Evolutionary conservation across 225 moss, liverwort and hornwort species (phyloP).

Genomic region (Thuidium tamariscinum): DNA sequence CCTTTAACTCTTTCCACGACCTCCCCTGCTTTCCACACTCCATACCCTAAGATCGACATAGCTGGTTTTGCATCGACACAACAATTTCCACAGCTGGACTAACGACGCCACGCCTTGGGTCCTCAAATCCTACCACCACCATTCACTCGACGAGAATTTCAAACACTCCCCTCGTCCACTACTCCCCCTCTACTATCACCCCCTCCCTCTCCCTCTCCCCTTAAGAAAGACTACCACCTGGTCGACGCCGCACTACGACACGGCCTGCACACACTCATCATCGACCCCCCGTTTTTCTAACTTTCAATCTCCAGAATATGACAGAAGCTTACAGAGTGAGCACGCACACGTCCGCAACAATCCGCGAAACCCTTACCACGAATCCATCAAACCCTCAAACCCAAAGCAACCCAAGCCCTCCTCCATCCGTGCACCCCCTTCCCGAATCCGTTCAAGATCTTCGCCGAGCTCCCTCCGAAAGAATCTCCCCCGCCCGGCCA

Average conservation of each 20-base stretch:
- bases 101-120: background rate
- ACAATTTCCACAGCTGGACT: background rate
- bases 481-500: background rate
- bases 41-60: conserved; percentile 7
- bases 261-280: background rate
- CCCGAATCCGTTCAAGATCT: background rate
- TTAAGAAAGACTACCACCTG: background rate
- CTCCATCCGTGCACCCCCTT: background rate
- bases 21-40: background rate
- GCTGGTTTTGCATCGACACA: background rate
- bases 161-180: background rate
- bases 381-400: background rate
- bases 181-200: background rate
- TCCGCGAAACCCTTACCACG: background rate
- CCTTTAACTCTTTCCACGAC: background rate
- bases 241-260: background rate
- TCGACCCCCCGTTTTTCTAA: background rate
- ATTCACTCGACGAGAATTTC: background rate
- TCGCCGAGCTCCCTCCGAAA: background rate
- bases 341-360: background rate
- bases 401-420: background rate
- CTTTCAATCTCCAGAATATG: background rate
- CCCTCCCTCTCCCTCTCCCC: background rate
- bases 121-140: background rate
- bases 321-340: background rate